These are phyloP conservation scores for Adansonia rubrostipa DNA, from an alignment of 441 rosid genomes.

Conservation along the genomic window DNA sequence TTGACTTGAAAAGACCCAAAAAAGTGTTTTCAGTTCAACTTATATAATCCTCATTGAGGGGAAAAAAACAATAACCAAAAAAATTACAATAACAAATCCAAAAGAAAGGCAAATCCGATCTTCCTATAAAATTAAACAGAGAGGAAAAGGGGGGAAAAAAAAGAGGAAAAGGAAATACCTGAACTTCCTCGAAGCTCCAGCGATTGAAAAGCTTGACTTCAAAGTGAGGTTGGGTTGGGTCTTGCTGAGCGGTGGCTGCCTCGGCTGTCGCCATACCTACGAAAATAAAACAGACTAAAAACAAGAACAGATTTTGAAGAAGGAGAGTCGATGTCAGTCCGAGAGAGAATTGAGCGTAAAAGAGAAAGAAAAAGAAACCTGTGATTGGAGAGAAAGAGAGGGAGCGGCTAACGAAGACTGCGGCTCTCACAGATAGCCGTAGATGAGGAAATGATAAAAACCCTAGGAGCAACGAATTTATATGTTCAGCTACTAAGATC, in stretches of 20 bases:
- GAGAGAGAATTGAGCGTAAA: background rate
- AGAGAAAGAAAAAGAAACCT: background rate
- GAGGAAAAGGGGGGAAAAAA: background rate
- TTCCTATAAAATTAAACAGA: background rate
- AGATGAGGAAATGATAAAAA: background rate
- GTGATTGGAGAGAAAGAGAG: background rate
- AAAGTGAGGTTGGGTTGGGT: slow-evolving; percentile 34
- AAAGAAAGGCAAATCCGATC: background rate
- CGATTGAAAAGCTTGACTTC: slow-evolving; percentile 66
- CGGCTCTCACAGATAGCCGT: background rate
- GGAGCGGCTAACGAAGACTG: background rate
- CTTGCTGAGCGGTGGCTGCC: slow-evolving; percentile 15
- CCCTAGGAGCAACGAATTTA: background rate
- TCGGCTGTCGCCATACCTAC: slow-evolving; percentile 44
- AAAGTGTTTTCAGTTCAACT: background rate
- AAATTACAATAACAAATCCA: background rate
- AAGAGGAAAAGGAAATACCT: slow-evolving; percentile 29
- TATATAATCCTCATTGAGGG: background rate
- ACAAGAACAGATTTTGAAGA: background rate
- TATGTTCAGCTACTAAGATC: too few species aligned
- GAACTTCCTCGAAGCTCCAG: slow-evolving; percentile 63
- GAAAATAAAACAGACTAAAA: background rate
- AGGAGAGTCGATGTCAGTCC: background rate
- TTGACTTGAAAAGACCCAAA: background rate
- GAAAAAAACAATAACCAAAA: background rate